Evolutionary conservation across 2,329 filamentous ascomycete genomes (phyloP).

Genomic region (Oidium heveae): DNA sequence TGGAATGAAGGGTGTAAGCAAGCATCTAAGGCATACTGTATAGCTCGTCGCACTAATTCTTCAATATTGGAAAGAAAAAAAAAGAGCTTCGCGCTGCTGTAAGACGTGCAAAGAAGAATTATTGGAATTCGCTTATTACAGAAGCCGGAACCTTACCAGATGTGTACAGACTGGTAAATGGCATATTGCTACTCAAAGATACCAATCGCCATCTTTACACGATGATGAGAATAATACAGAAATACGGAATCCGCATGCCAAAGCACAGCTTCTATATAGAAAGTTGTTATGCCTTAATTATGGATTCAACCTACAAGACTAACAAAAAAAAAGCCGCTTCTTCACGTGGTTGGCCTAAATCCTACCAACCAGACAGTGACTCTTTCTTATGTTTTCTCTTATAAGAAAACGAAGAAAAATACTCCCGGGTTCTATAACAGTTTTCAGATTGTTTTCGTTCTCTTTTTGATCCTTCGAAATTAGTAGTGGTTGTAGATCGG

Average conservation of each 20-base stretch:
- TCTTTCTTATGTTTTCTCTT: too few species aligned
- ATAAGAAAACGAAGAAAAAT: too few species aligned
- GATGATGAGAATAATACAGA: not conserved
- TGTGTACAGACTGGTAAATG: not conserved
- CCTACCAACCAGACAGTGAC: too few species aligned
- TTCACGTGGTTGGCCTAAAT: too few species aligned
- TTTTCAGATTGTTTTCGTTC: too few species aligned
- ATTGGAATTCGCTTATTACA: not conserved
- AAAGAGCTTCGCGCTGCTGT: not conserved
- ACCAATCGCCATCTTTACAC: not conserved
- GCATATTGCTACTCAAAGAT: not conserved
- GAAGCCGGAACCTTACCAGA: not conserved
- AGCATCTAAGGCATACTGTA: too few species aligned
- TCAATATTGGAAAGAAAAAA: not conserved
- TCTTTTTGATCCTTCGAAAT: too few species aligned
- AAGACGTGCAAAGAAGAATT: not conserved
- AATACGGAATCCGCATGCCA: not conserved
- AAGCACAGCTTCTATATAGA: not conserved
- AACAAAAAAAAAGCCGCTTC: too few species aligned
- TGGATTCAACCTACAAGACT: too few species aligned
- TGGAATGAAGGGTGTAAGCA: too few species aligned
- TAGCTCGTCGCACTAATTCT: not conserved
- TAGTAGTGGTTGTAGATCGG: too few species aligned
- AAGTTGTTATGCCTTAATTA: not conserved
- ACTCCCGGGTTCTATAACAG: too few species aligned